Evolutionary conservation across 2,329 filamentous ascomycete species (phyloP).

Genomic region (Apiospora rasikravindrae): DNA sequence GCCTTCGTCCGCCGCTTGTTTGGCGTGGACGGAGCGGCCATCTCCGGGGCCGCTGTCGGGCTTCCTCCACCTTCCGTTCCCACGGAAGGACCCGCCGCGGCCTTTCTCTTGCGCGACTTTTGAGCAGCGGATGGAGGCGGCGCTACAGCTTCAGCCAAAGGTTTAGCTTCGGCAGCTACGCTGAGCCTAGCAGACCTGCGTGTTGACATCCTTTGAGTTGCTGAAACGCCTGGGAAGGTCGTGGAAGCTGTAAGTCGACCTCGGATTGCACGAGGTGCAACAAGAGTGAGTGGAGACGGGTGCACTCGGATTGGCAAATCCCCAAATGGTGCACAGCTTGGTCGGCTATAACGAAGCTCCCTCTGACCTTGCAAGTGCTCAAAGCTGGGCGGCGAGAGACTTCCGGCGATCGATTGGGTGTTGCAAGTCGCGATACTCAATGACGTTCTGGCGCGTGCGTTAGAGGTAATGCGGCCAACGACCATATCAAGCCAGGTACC

Average conservation of each 20-base stretch:
- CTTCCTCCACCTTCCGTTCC: neutral
- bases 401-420: neutral
- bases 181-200: constrained; percentile 38
- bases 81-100: neutral
- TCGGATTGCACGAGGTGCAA: neutral
- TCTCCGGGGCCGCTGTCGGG: constrained; percentile 24
- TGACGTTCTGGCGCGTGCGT: neutral
- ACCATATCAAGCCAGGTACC: neutral
- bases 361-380: neutral
- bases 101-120: constrained; percentile 38
- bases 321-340: neutral
- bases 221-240: neutral
- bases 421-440: neutral
- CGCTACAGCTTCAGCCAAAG: constrained; percentile 27
- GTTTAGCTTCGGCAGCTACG: constrained; percentile 30
- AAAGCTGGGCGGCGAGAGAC: neutral
- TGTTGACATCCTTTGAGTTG: constrained; percentile 36
- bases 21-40: constrained; percentile 36
- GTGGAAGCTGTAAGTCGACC: neutral
- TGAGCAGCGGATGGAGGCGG: constrained; percentile 33
- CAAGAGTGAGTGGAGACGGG: neutral
- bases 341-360: neutral
- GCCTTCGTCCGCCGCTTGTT: constrained; percentile 35
- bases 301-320: neutral
- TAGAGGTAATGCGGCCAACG: neutral